Evolutionary conservation across 768 basidiomycete genomes (phyloP).

Genomic region (Tricholoma terreum): DNA sequence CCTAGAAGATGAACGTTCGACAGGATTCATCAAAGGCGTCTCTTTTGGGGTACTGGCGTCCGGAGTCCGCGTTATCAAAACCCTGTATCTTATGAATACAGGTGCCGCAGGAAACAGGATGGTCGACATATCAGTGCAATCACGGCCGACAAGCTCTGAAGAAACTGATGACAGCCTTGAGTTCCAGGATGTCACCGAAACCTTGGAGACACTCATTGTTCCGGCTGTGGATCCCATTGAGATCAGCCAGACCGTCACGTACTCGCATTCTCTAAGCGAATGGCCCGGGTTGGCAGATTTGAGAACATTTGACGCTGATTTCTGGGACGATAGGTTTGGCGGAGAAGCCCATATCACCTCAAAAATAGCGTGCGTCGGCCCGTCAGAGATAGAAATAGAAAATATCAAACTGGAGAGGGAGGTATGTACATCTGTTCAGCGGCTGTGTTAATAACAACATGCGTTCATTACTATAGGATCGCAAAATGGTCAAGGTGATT

Average conservation of each 20-base stretch:
- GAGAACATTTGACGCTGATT: slow-evolving; percentile 47
- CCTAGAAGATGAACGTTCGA: slow-evolving; percentile 61
- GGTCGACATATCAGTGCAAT: slow-evolving; percentile 79
- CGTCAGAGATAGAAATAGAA: slow-evolving; percentile 55
- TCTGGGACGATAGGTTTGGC: slow-evolving; percentile 48
- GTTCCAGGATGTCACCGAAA: slow-evolving; percentile 49
- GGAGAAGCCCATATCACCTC: slow-evolving; percentile 58
- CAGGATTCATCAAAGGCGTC: slow-evolving; percentile 72
- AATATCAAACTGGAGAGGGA: slow-evolving; percentile 42
- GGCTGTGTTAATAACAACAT: neutral
- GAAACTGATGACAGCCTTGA: slow-evolving; percentile 23
- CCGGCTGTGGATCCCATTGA: slow-evolving; percentile 64
- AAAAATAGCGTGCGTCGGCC: slow-evolving; percentile 51
- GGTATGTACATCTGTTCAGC: slow-evolving; percentile 32
- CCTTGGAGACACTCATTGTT: slow-evolving; percentile 62
- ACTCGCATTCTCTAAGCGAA: slow-evolving; percentile 40
- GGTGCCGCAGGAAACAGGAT: slow-evolving; percentile 69
- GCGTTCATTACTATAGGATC: slow-evolving; percentile 32
- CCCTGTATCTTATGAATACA: slow-evolving; percentile 56
- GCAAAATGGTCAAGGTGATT: slow-evolving; percentile 42
- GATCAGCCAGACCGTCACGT: slow-evolving; percentile 50
- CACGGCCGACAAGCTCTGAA: slow-evolving; percentile 38
- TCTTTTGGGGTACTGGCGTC: slow-evolving; percentile 61
- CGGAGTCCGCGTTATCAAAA: slow-evolving; percentile 56
- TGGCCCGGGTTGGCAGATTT: slow-evolving; percentile 53